These are phyloP conservation scores for Calamus simplicifolius DNA, from an alignment of 176 grass and related monocot species.

Conservation along the genomic window DNA sequence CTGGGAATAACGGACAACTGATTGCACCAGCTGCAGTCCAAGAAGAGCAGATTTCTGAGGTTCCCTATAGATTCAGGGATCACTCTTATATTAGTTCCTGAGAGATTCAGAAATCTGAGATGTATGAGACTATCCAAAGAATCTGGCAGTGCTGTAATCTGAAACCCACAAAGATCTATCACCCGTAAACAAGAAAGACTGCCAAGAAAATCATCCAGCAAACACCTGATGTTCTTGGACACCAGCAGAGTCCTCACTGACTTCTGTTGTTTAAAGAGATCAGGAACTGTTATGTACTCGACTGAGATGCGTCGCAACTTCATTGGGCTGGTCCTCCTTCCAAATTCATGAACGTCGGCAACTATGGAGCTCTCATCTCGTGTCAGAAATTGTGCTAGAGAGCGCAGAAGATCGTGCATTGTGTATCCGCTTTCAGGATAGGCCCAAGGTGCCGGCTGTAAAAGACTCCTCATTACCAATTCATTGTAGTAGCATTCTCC, in stretches of 20 bases:
- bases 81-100: constrained; percentile 41
- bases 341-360: constrained; percentile 12
- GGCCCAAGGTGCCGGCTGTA: constrained; percentile 20
- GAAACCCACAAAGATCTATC: constrained; percentile 50
- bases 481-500: constrained; percentile 57
- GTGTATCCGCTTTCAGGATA: constrained; percentile 18
- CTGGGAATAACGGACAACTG: too few relatives aligned
- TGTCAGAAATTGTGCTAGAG: constrained; percentile 38
- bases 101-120: constrained; percentile 63
- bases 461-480: constrained; percentile 51
- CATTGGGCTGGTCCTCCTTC: constrained; percentile 8
- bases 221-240: constrained; percentile 42
- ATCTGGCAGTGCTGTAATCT: constrained; percentile 42
- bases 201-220: constrained; percentile 26
- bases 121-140: constrained; percentile 45
- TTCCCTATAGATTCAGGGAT: constrained; percentile 42
- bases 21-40: neutral
- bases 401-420: constrained; percentile 46
- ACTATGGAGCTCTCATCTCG: constrained; percentile 21
- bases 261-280: constrained; percentile 31
- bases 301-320: constrained; percentile 32
- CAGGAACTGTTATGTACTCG: constrained; percentile 33
- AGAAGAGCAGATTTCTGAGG: constrained; percentile 51
- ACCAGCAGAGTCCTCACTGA: constrained; percentile 53
- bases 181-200: constrained; percentile 39